Conservation (phyloP, 805 yeast species). For the Metschnikowia cerradonensis region DNA sequence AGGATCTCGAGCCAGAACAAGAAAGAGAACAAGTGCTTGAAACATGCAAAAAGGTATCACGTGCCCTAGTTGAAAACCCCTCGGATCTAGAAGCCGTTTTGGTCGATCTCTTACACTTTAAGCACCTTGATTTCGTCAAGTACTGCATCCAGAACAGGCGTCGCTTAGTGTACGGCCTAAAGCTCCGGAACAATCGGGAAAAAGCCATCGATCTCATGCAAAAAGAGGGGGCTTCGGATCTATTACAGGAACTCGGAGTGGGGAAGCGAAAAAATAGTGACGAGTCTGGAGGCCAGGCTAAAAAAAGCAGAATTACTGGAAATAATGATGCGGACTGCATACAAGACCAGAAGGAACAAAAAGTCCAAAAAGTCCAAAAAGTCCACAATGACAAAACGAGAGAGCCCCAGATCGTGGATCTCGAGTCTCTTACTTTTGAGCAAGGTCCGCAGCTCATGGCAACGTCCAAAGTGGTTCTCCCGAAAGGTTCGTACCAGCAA, state of each 20-base stretch:
- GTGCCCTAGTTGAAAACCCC: slow-evolving; percentile 30
- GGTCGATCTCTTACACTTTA: slow-evolving; percentile 48
- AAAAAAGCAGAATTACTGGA: not conserved
- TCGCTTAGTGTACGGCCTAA: slow-evolving; percentile 52
- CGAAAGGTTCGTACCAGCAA: slow-evolving; percentile 78
- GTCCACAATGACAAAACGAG: slow-evolving; percentile 14
- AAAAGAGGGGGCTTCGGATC: slow-evolving; percentile 33
- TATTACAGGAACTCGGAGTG: slow-evolving; percentile 40
- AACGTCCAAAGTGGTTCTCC: slow-evolving; percentile 63
- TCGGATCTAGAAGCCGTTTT: slow-evolving; percentile 53
- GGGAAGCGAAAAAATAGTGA: slow-evolving; percentile 14
- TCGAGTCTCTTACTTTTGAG: slow-evolving; percentile 61
- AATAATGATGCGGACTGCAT: no score
- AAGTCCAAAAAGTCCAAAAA: no score
- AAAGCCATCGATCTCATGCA: slow-evolving; percentile 43
- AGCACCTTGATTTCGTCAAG: slow-evolving; percentile 47
- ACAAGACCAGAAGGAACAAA: no score
- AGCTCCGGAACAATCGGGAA: slow-evolving; percentile 33
- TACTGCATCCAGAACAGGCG: slow-evolving; percentile 48
- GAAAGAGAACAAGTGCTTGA: slow-evolving; percentile 34
- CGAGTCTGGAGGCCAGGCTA: slow-evolving; percentile 1
- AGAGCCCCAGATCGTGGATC: slow-evolving; percentile 54
- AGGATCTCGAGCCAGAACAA: slow-evolving; percentile 34
- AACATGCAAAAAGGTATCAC: slow-evolving; percentile 36
- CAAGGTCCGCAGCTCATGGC: slow-evolving; percentile 71